Base-by-base conservation (phyloP, 306 rosid genomes). In the Parietaria judaica region DNA sequence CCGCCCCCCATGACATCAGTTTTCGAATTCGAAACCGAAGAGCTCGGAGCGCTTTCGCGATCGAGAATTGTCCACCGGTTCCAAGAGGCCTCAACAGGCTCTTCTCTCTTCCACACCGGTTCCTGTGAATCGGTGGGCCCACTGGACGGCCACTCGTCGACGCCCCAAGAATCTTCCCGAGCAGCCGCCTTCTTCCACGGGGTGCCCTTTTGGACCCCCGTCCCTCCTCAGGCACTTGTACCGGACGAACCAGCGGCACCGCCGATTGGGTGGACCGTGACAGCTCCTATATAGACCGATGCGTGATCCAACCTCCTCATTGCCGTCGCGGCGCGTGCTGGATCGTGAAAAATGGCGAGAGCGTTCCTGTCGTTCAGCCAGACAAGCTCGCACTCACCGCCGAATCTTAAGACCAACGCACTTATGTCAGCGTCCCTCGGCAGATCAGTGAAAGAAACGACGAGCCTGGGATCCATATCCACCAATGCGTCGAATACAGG, bases 291-390 rank as follows among this genome's bases (percentile, higher is more conserved):
- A 72, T 90, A 90, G n/a, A 74, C 74, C 51, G 89, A 54, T 36
- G 86, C 95, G 13, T 90, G 84, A 81, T 90, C 97, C 84, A 90
- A 76, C 79, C 97, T 85, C 77, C 97, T 87, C 96, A 87, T 83
- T 4, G 97, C 97, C 48, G 97, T 90, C 49, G 95, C 97, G 6
- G 97, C 96, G 66, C 97, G 80, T 34, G 85, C 94, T 62, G 97
- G 94, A 80, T 90, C 97, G 3, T 76, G 72, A 54, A 90, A 90
- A 35, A 90, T 87, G 23, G 97, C 96, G 78, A 90, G 58, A 7
- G 97, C 97, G 56, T 90, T 90, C 81, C 81, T 90, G 78, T 90
- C 97, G 12, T 90, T 90, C 87, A 90, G 70, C 97, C 97, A 90
- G 11, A 81, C 95, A 31, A 90, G 83, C 81, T 90, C 97, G 37